Conservation (phyloP, 192 early-diverging fungal genomes). For the Chytriomyces sp. region DNA sequence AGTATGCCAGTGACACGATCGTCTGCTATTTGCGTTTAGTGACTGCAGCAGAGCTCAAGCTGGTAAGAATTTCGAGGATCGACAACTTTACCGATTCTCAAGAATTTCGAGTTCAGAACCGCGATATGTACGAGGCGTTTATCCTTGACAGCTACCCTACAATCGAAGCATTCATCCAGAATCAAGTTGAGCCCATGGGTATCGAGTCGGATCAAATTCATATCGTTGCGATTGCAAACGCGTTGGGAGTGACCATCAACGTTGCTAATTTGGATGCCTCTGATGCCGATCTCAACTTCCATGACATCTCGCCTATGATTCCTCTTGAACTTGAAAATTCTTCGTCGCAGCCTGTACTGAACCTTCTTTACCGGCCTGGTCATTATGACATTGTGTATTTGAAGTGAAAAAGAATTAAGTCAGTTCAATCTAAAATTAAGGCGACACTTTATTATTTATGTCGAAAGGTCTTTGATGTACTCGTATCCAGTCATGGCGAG, state of each 20-base stretch:
- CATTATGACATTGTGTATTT: slow-evolving; percentile 79
- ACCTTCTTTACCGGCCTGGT: slow-evolving; percentile 50
- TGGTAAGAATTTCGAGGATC: slow-evolving; percentile 33
- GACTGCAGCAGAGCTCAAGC: slow-evolving; percentile 53
- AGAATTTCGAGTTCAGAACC: slow-evolving; percentile 34
- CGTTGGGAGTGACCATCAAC: slow-evolving; percentile 61
- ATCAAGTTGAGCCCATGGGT: slow-evolving; percentile 55
- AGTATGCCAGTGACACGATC: slow-evolving; percentile 50
- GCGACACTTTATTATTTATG: neutral
- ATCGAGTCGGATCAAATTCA: slow-evolving; percentile 81
- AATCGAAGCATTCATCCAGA: slow-evolving; percentile 45
- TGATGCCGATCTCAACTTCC: slow-evolving; percentile 62
- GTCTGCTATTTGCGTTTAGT: slow-evolving; percentile 55
- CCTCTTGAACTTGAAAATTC: slow-evolving; percentile 36
- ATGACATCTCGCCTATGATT: slow-evolving; percentile 71
- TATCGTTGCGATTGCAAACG: slow-evolving; percentile 73
- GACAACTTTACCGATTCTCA: slow-evolving; percentile 5
- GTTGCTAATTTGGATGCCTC: slow-evolving; percentile 73
- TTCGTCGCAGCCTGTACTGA: slow-evolving; percentile 50
- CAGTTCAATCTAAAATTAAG: neutral
- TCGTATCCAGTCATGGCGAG: slow-evolving; percentile 53
- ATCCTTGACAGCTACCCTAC: slow-evolving; percentile 51
- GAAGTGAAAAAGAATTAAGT: slow-evolving; percentile 3
- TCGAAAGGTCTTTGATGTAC: slow-evolving; percentile 37
- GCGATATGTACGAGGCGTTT: slow-evolving; percentile 59